Base-by-base conservation (phyloP, 495 filamentous ascomycete genomes). In the Thozetella sp. region DNA sequence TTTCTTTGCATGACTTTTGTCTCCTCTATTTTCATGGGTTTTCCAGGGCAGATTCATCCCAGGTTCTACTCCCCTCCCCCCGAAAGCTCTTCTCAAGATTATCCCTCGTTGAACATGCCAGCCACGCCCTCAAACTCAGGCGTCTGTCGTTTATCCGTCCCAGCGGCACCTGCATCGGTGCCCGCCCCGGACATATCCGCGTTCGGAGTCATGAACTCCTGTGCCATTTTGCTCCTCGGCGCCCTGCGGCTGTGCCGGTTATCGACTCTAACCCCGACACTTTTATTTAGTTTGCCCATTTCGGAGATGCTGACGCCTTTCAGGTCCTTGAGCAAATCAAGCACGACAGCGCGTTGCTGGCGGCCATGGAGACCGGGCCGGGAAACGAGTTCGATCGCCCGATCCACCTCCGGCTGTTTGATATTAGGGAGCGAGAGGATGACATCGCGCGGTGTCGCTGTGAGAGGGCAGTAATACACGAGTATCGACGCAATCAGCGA, bases 301-400 rank as follows among this genome's bases (percentile, higher is more conserved):
- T 98, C 95, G 20, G 92, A 89, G 56, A 99, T 90, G 61, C 92
- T 93, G 2, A 97, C 86, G 2, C 95, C 93, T 52, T 96, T 86
- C 15, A 98, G 74, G 40, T 91, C 88, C 59, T 93, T 88, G 15
- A 99, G 77, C 9, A 99, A 78, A 56, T 96, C 92, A n/a, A 98
- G 75, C 40, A 98, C 86, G 19, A 96, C 70, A 1, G 89, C 91
- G 26, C 96, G 82, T 70, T 96, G 92, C 63, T 91, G 87, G 11
- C 93, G 80, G 22, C 86, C 80, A 63, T 86, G 83, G 27, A 80
- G 61, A 6, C 72, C 76, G 34, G 74, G 74, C 22, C 71, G 72
- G 11, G 71, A 68, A 30, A 92, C 75, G 50, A 81, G 79, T 13
- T 80, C 78, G 54, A 91, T 81, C n/a, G 82, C 80, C 25, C 71